A percentile compares a stretch with the other conserved stretches of the same genome.
phyloP scores from a whole-genome alignment of 306 rosid genomes.

The Myrica gale region DNA sequence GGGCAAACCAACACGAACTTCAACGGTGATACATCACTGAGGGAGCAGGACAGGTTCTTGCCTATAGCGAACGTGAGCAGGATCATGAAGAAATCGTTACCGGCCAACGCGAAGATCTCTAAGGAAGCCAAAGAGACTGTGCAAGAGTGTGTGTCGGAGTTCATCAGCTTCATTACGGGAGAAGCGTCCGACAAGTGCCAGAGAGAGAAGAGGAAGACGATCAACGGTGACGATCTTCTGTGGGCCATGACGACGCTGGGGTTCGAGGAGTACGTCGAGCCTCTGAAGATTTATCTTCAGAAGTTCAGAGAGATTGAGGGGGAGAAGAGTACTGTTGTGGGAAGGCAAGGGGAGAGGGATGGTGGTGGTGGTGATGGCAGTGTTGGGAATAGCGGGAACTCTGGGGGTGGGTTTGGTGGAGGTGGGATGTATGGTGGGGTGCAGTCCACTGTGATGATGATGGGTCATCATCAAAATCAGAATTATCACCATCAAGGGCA shows the following conservation, averaged over 20 bases:
- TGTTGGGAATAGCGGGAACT: background rate
- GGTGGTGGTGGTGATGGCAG: background rate
- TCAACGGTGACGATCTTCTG: constrained; percentile 65
- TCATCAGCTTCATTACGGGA: constrained; percentile 56
- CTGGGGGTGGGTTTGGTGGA: constrained; percentile 9
- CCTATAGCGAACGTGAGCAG: constrained; percentile 65
- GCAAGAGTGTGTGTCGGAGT: constrained; percentile 65
- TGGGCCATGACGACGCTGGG: constrained; percentile 67
- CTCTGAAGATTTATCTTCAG: constrained; percentile 51
- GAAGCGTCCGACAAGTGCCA: constrained; percentile 64
- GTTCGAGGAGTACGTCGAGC: constrained; percentile 56
- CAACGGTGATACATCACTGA: constrained; percentile 17
- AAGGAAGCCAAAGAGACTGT: constrained; percentile 62
- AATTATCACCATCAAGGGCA: no score
- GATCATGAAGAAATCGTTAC: constrained; percentile 61
- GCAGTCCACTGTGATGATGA: constrained; percentile 37
- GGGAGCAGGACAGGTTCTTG: constrained; percentile 57
- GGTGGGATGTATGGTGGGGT: constrained; percentile 26
- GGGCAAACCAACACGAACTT: constrained; percentile 32
- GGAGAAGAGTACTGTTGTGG: constrained; percentile 33
- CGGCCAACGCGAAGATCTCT: constrained; percentile 58
- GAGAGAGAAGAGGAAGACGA: constrained; percentile 50
- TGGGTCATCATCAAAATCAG: constrained; percentile 39
- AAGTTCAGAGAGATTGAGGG: constrained; percentile 57
- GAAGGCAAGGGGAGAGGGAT: constrained; percentile 7